Base-by-base conservation (phyloP, 1,139 yeast genomes). In the Pichia sp. region DNA sequence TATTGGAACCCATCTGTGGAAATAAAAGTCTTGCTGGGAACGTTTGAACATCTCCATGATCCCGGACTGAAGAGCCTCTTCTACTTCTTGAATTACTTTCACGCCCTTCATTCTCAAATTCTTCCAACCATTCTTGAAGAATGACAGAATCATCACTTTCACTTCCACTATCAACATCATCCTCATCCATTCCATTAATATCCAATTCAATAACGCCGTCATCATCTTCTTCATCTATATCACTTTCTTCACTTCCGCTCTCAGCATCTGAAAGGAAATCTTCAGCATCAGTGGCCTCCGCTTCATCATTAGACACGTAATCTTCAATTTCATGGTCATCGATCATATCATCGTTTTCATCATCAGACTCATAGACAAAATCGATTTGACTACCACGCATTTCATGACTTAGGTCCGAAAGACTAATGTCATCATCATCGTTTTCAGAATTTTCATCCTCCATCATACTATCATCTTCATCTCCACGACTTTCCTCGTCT, bases 161-260 rank as follows among this genome's bases (percentile, higher is more conserved):
- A 28, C 49, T 53, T 9, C 48, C 55, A 25, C 45, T 44, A 20
- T 45, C 50, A 27, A 16, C 35, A 4, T 44, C 43, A 16, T n/a
- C n/a, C n/a, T 43, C 50, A 22, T 49, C 48, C 10, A 48, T 36
- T 20, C 45, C 41, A 22, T 51, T 60, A 22, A 55, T 63, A 11
- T 67, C 68, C 10, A 59, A 54, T n/a, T 68, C 76, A 33, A 70
- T 72, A 28, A 65, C 68, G 31, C 52, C 58, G 12, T 57, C 64
- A 25, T 56, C 63, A 40, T 82, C 90, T 41, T 82, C 80, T 50
- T 81, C 87, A 35, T 78, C 74, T 42, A 84, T 94, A 30, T 72
- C 82, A 20, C n/a, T n/a, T n/a, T n/a, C 52, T 60, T 27, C 49
- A 54, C 31, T 55, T 59, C 23, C 5, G 9, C n/a, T n/a, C n/a